A percentile compares a stretch with the other conserved stretches of the same genome.
phyloP scores from a whole-genome alignment of 2,329 filamentous ascomycete species.

The Botrytis sinoallii region DNA sequence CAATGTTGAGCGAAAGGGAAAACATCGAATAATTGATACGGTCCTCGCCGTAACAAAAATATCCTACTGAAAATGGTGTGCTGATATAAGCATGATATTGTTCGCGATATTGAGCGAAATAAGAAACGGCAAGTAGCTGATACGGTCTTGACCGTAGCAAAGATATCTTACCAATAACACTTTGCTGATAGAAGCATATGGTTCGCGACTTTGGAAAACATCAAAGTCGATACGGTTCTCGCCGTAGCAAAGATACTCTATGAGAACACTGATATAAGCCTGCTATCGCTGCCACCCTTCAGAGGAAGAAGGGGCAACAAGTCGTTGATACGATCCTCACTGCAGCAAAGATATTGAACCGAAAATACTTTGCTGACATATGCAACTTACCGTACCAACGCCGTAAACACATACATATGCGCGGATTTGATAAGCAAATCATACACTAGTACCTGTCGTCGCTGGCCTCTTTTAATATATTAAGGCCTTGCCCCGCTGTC shows the following conservation, averaged over 20 bases:
- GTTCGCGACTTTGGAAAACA: background rate
- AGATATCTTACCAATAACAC: background rate
- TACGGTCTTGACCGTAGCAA: background rate
- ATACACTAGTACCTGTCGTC: background rate
- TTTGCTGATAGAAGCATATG: background rate
- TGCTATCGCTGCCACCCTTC: background rate
- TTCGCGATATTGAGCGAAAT: background rate
- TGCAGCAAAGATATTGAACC: background rate
- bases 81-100: background rate
- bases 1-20: background rate
- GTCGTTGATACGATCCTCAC: background rate
- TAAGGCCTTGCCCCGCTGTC: background rate
- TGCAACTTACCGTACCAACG: background rate
- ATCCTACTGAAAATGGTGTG: background rate
- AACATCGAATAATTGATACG: background rate
- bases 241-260: background rate
- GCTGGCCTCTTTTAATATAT: background rate
- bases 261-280: background rate
- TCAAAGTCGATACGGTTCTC: background rate
- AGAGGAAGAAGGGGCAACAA: background rate
- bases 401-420: background rate
- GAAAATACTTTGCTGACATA: background rate
- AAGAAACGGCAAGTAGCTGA: background rate
- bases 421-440: background rate
- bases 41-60: background rate